Conservation (phyloP, 768 basidiomycete genomes). For the Peribolospora baueri region DNA sequence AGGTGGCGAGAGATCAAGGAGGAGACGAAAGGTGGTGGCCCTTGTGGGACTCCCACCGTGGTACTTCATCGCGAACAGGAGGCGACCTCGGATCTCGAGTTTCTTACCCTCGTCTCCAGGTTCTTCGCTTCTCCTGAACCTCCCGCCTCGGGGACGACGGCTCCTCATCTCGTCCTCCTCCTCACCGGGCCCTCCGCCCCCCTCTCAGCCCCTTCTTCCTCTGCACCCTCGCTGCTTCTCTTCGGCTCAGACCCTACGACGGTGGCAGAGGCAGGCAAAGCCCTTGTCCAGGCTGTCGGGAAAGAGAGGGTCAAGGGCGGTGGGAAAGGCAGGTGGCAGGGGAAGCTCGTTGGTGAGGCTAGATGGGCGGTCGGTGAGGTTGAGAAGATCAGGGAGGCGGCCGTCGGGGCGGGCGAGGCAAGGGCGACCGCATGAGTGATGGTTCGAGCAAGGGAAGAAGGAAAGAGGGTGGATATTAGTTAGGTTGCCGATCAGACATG, state of each 20-base stretch:
- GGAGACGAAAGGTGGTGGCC: background rate
- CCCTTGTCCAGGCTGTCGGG: slow-evolving; percentile 3
- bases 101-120: slow-evolving; percentile 5
- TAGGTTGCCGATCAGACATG: too few species aligned
- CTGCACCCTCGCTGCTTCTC: slow-evolving; percentile 29
- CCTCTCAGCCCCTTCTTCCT: slow-evolving; percentile 5
- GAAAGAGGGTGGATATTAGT: too few species aligned
- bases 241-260: slow-evolving; percentile 32
- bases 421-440: too few species aligned
- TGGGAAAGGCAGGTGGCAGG: slow-evolving; percentile 51
- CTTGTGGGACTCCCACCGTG: background rate
- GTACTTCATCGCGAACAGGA: slow-evolving; percentile 11
- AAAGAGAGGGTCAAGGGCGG: slow-evolving; percentile 48
- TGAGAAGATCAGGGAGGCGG: too few species aligned
- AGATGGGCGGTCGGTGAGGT: too few species aligned
- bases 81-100: slow-evolving; percentile 12
- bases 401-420: too few species aligned
- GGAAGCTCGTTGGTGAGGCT: slow-evolving; percentile 28
- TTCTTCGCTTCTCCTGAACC: slow-evolving; percentile 1
- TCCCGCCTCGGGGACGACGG: slow-evolving; percentile 1
- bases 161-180: too few species aligned
- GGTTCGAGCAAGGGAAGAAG: too few species aligned
- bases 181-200: background rate
- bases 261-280: slow-evolving; percentile 28
- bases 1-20: background rate